Evolutionary conservation across 495 filamentous ascomycete genomes (phyloP).

Genomic region (Bathelium albidoporum): DNA sequence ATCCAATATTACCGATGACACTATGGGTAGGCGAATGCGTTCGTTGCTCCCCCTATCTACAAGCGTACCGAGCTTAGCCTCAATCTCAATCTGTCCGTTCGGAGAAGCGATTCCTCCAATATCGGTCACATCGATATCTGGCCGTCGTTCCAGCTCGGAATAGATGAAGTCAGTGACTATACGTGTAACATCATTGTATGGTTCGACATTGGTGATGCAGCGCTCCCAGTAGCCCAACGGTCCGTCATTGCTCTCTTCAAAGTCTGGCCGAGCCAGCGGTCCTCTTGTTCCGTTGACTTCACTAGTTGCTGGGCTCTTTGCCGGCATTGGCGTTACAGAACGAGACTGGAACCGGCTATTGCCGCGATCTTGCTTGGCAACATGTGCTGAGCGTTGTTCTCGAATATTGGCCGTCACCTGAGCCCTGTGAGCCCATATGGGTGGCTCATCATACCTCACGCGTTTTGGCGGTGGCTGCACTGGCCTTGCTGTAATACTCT

Average conservation of each 20-base stretch:
- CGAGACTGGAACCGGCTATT: neutral
- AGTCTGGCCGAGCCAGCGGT: neutral
- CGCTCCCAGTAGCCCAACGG: constrained; percentile 4
- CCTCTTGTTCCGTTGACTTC: neutral
- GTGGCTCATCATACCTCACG: constrained; percentile 29
- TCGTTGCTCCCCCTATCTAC: constrained; percentile 59
- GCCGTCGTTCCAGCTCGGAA: constrained; percentile 40
- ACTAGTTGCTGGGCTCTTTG: neutral
- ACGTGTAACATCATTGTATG: neutral
- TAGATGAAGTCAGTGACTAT: constrained; percentile 57
- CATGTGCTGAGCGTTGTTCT: constrained; percentile 24
- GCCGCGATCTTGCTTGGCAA: constrained; percentile 19
- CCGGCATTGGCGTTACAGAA: neutral
- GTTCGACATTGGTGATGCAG: neutral
- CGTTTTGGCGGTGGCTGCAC: neutral
- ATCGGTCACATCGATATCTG: constrained; percentile 38
- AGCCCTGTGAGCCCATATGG: constrained; percentile 36
- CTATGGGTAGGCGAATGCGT: constrained; percentile 53
- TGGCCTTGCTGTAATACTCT: constrained; percentile 22
- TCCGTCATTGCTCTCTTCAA: neutral
- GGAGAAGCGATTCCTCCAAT: constrained; percentile 36
- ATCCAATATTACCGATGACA: constrained; percentile 55
- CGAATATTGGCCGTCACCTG: constrained; percentile 17
- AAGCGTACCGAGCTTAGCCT: constrained; percentile 78
- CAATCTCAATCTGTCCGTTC: constrained; percentile 49